Conservation (phyloP, 192 early-diverging fungal genomes). For the Diversispora epigaea region DNA sequence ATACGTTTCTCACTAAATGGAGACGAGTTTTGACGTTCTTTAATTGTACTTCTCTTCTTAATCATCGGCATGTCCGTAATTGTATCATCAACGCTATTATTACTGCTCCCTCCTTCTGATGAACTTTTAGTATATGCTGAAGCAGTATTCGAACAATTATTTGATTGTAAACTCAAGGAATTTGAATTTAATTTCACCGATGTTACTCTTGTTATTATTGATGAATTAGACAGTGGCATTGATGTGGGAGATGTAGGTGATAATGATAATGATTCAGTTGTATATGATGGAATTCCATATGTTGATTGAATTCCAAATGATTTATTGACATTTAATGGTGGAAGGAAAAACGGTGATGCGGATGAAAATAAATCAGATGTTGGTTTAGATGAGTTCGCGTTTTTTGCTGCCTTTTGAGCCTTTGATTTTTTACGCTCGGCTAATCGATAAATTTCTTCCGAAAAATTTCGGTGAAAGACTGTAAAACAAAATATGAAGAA, state of each 20-base stretch:
- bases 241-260: constrained; percentile 4
- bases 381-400: neutral
- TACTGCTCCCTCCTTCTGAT: neutral
- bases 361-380: neutral
- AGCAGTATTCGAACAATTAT: neutral
- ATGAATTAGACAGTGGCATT: neutral
- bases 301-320: constrained; percentile 6
- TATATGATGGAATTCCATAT: constrained; percentile 5
- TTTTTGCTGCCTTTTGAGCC: neutral
- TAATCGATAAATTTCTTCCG: constrained; percentile 55
- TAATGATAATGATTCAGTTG: constrained; percentile 8
- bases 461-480: constrained; percentile 69
- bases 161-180: neutral
- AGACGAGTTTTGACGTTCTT: constrained; percentile 16
- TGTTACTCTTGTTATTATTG: constrained; percentile 25
- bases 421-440: constrained; percentile 19
- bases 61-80: constrained; percentile 24
- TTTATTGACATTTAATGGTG: constrained; percentile 12
- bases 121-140: neutral
- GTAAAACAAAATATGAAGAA: neutral
- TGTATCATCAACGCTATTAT: constrained; percentile 20
- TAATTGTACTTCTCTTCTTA: constrained; percentile 8
- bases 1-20: constrained; percentile 17
- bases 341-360: constrained; percentile 2
- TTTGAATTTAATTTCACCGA: constrained; percentile 7